Base-by-base conservation (phyloP, 2,329 filamentous ascomycete genomes). In the Arachnopeziza araneosa region DNA sequence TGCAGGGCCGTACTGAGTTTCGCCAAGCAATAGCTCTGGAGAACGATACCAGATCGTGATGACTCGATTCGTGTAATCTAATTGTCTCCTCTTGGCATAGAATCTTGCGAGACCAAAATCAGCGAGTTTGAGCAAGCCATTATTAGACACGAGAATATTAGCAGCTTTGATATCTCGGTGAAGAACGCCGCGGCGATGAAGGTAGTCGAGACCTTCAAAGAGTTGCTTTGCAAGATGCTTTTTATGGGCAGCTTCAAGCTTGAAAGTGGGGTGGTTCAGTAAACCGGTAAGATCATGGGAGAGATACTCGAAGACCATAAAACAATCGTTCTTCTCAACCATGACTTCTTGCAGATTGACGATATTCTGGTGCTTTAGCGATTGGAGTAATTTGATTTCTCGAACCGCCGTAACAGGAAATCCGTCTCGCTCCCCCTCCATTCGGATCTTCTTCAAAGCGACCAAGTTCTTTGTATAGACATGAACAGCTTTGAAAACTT, bases 261-360 rank as follows among this genome's bases (percentile, higher is more conserved):
- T 88, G 76, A 96, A 99, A 0, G 88, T 89, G 0, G 95, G 95
- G 70, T 99, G 95, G 69, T 98, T 98, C 62, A 99, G 84, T 32
- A 99, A 80, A 17, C 95, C 95, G 2, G 95, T 99, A 62, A 99
- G 79, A 73, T 99, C 95, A 73, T 99, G 95, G 1, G 95, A 93
- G 32, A 98, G 82, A 72, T 99, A 99, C 74, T 99, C 95, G 66
- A 99, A 99, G 2, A 99, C 95, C 95, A 99, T 99, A 76, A 96
- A 99, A 74, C 95, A 99, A 75, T 98, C 93, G 67, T 98, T 98
- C 72, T 89, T 90, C 76, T 99, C 95, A 1, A 99, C 95, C 95
- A 99, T 99, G 66, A 96, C 91, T 76, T 96, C 92, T 66, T 90
- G 85, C 21, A 96, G 78, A 50, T 87, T 86, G 60, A 96, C 91